These are phyloP conservation scores for Hibiscus syriacus DNA, from an alignment of 345 rosid genomes.

Conservation along the genomic window DNA sequence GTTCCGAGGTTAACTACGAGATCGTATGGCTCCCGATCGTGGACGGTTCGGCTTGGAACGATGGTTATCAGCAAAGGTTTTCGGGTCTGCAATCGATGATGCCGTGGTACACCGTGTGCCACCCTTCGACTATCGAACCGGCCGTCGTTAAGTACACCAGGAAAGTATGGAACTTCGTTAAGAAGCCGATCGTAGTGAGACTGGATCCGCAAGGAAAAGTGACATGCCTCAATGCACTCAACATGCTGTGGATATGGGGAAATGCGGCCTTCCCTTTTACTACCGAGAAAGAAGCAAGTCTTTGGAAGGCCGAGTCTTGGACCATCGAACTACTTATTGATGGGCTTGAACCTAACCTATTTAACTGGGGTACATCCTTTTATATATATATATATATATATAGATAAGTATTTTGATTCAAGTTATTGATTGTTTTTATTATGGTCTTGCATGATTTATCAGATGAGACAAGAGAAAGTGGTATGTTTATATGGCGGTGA, in stretches of 20 bases:
- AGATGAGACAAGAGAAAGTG: background rate
- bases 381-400: no score
- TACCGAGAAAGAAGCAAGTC: conserved; percentile 1
- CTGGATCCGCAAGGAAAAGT: conserved; percentile 14
- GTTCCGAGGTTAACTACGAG: conserved; percentile 17
- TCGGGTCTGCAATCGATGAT: background rate
- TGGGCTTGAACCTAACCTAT: background rate
- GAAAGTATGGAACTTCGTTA: conserved; percentile 63
- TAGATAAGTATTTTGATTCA: no score
- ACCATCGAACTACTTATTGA: background rate
- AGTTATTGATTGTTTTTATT: no score
- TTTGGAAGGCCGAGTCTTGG: background rate
- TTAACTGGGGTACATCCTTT: background rate
- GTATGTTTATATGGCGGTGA: background rate
- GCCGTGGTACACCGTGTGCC: background rate
- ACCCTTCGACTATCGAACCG: background rate
- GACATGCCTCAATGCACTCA: background rate
- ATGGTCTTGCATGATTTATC: background rate
- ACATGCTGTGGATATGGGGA: conserved; percentile 45
- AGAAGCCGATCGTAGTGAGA: conserved; percentile 62
- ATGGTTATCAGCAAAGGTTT: conserved; percentile 18
- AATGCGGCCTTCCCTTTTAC: conserved; percentile 19
- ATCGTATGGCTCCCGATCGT: conserved; percentile 44
- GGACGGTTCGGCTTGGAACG: conserved; percentile 25
- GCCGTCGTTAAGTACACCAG: conserved; percentile 21